Evolutionary conservation across 768 basidiomycete genomes (phyloP), one percentile per base, ranked within the genome.

Genomic region (Leccinellum rugosiceps): DNA sequence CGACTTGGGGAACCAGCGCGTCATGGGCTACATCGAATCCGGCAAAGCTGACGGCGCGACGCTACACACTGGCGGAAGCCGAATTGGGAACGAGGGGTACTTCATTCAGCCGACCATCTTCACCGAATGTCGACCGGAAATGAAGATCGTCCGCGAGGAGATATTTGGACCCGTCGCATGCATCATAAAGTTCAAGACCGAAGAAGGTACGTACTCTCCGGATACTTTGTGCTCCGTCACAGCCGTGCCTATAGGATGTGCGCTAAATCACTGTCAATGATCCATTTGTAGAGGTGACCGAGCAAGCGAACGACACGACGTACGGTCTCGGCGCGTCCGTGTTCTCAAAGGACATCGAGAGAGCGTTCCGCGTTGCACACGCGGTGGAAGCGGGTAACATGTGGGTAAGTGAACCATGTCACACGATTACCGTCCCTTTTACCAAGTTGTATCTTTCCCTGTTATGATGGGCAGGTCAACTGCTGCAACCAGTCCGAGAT

Each of bases 341-440:
- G n/a, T 58, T 58, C 38, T 58, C 57, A 1, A 58, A 50, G 11
- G 56, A 58, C 31, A 58, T 81, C 61, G 68, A 72, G 38, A 68
- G 73, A 47, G 80, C 76, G 15, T 68, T 80, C 50, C 67, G 69
- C 11, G 73, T 77, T 28, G 77, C 78, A 15, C 71, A 75, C 51
- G 67, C 68, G 44, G 64, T 83, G 13, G 75, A 81, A 55, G 77
- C 78, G 4, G 81, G 81, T 30, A 79, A 87, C 15, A 83, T 81
- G 13, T 92, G 86, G 84, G 80, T 85, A 54, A 11, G 54, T 68
- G 49, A 34, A 28, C 21, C 30, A 17, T 6, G 21, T 17, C 30
- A 9, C 14, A n/a, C 15, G 21, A 30, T 30, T 21, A 26, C 41
- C 11, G 41, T 43, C 10, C 19, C 19, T 38, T 50, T 49, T 17